A percentile compares a stretch with the other conserved stretches of the same genome.
phyloP scores from a whole-genome alignment of 2,329 filamentous ascomycete genomes.

The Thielaviopsis ethacetica region DNA sequence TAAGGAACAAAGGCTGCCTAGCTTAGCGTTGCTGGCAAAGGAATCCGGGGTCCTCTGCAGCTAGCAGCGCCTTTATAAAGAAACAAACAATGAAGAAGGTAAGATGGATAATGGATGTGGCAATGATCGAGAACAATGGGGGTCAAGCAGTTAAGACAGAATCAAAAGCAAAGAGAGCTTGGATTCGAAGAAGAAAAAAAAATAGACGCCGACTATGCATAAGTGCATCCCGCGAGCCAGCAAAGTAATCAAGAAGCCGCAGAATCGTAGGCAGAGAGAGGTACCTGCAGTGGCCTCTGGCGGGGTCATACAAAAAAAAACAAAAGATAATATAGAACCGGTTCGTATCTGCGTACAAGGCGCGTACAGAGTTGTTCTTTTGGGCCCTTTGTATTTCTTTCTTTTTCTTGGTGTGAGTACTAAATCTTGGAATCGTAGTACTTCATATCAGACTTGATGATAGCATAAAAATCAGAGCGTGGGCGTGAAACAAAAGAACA shows the following conservation, averaged over 20 bases:
- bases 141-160: background rate
- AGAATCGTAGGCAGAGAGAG: background rate
- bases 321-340: background rate
- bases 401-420: background rate
- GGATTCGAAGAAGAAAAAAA: no score
- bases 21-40: background rate
- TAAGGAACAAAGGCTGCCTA: background rate
- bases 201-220: background rate
- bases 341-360: background rate
- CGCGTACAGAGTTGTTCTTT: background rate
- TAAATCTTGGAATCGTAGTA: background rate
- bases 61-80: background rate
- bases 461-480: background rate
- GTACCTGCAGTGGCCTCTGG: background rate
- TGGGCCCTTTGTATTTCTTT: background rate
- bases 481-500: background rate
- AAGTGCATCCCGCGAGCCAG: background rate
- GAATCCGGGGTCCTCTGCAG: background rate
- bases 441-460: background rate
- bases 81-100: conserved; percentile 10
- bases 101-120: background rate
- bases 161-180: background rate
- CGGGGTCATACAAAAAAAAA: background rate
- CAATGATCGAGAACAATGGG: background rate
- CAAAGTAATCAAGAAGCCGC: background rate